Evolutionary conservation across 768 basidiomycete genomes (phyloP), one percentile per base, ranked within the genome.

Genomic region (Rhodotorula paludigena): DNA sequence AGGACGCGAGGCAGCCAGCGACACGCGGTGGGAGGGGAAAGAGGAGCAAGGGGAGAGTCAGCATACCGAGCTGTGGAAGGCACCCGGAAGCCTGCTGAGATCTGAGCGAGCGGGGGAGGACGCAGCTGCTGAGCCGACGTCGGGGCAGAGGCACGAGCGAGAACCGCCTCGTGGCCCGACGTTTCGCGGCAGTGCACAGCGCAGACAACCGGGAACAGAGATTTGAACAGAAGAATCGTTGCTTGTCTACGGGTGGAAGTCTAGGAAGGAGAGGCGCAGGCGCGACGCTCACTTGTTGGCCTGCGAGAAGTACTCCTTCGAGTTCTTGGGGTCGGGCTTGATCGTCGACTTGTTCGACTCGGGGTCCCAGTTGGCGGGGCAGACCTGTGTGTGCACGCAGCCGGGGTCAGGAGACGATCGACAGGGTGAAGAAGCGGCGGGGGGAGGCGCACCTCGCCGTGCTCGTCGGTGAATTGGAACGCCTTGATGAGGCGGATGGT

Each of bases 371-470:
- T 89, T 90, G 20, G 86, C 87, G 23, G 92, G 92, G 82, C 92
- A 94, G n/a, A n/a, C n/a, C n/a, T n/a, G n/a, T n/a, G n/a, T n/a
- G n/a, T n/a, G n/a, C n/a, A n/a, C n/a, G n/a, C n/a, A n/a, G n/a
- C n/a, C n/a, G n/a, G n/a, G n/a, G n/a, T n/a, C n/a, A n/a, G n/a
- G n/a, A n/a, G n/a, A n/a, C n/a, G n/a, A n/a, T n/a, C n/a, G n/a
- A n/a, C n/a, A n/a, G n/a, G n/a, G n/a, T n/a, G n/a, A n/a, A n/a
- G n/a, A n/a, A n/a, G n/a, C n/a, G n/a, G n/a, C n/a, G n/a, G n/a
- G n/a, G n/a, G n/a, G n/a, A n/a, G n/a, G n/a, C n/a, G n/a, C 30
- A 92, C 92, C 78, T 96, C 91, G 33, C 92, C 92, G 76, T 91
- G 84, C 78, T 86, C 81, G 68, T 94, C 92, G 30, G 57, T 58